Evolutionary conservation across 2,329 filamentous ascomycete species (phyloP).

Genomic region (Penicillium sumatraense): DNA sequence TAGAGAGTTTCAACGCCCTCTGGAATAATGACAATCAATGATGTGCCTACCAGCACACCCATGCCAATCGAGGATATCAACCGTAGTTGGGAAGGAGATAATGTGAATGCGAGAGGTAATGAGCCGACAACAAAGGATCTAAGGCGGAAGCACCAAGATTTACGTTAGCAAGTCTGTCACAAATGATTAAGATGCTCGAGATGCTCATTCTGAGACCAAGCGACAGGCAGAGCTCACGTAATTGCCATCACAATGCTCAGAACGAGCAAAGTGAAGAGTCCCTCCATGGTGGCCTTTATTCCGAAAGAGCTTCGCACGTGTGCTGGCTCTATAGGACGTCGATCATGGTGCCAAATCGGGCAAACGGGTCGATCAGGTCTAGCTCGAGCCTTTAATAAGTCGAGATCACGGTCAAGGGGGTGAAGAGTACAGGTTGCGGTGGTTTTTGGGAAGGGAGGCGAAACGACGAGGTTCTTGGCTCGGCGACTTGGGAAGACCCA

Average conservation of each 20-base stretch:
- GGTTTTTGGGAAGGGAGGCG: background rate
- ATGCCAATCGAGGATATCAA: conserved; percentile 91
- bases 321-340: conserved; percentile 31
- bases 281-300: conserved; percentile 58
- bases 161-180: background rate
- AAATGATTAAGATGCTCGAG: background rate
- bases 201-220: background rate
- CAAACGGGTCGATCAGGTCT: background rate
- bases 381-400: background rate
- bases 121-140: conserved; percentile 94
- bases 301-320: conserved; percentile 28
- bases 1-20: conserved; percentile 94
- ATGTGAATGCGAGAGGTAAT: conserved; percentile 83
- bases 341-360: conserved; percentile 32
- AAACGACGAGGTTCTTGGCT: background rate
- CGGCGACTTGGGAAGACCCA: conserved; percentile 16
- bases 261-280: conserved; percentile 66
- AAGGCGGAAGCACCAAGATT: background rate
- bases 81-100: conserved; percentile 84
- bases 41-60: conserved; percentile 91
- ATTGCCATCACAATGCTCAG: conserved; percentile 69
- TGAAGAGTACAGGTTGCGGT: background rate
- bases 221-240: conserved; percentile 54
- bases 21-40: conserved; percentile 94
- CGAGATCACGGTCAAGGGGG: too few species aligned